Conservation (phyloP, 2,329 filamentous ascomycete species). For the Cladosporium cucumerinum region DNA sequence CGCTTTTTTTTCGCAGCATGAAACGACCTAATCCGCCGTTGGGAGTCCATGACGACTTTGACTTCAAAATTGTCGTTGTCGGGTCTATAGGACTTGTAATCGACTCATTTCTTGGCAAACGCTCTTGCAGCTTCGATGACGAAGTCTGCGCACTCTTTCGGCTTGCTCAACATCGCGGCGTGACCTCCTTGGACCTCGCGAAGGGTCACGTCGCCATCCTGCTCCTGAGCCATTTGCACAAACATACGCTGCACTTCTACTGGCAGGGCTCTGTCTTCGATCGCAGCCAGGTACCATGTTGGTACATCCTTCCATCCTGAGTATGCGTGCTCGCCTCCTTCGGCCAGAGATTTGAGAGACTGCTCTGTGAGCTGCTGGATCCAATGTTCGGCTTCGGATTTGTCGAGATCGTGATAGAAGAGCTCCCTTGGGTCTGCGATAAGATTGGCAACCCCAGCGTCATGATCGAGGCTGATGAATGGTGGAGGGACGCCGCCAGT, state of each 20-base stretch:
- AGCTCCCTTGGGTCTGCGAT: conserved; percentile 11
- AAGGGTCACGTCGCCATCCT: conserved; percentile 15
- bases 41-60: background rate
- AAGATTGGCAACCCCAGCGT: conserved; percentile 18
- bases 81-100: conserved; percentile 1
- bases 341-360: conserved; percentile 17
- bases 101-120: conserved; percentile 10
- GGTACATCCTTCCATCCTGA: conserved; percentile 20
- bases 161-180: conserved; percentile 18
- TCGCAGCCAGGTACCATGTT: conserved; percentile 17
- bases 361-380: conserved; percentile 14
- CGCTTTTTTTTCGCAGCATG: background rate
- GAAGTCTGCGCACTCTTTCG: conserved; percentile 16
- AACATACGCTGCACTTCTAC: conserved; percentile 16
- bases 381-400: conserved; percentile 16
- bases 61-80: background rate
- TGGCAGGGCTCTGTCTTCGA: conserved; percentile 17
- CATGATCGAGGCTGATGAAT: conserved; percentile 11
- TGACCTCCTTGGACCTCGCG: conserved; percentile 17
- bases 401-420: conserved; percentile 19
- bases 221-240: conserved; percentile 18
- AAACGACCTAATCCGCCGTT: background rate
- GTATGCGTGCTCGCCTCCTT: conserved; percentile 20
- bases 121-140: conserved; percentile 12
- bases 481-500: conserved; percentile 17